Base-by-base conservation (phyloP, 441 rosid species). In the Syzygium malaccense region DNA sequence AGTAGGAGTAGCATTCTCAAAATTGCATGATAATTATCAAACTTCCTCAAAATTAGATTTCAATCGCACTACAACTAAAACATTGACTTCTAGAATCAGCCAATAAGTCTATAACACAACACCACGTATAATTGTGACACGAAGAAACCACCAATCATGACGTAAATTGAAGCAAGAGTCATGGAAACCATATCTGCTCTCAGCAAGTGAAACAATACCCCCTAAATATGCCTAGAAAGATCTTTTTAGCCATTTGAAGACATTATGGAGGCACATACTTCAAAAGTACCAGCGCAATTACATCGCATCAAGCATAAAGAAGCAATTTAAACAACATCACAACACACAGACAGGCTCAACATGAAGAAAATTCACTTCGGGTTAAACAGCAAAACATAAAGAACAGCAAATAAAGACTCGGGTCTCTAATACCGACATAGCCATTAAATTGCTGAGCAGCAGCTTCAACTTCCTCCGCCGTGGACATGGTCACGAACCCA, bases 401-500 rank as follows among this genome's bases (percentile, higher is more conserved):
- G 83, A 37, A 75, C 8, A 41, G 26, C 51, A 45, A 75, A 75
- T 41, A 45, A 45, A 41, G 83, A 41, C 83, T 37, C 5, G 51
- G 51, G 17, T 75, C 48, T 85, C 51, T 20, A 14, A 55, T 7
- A 91, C 98, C 92, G 93, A 98, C 99, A 93, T 95, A 98, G 93
- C 99, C 99, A 95, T 98, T 96, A 92, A 98, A 94, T 68, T 96
- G 98, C 90, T 93, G 95, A 90, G 94, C 95, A 68, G 98, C 99
- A 71, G 97, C 94, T 91, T 96, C 97, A 92, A 92, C 98, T 93
- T 96, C 99, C 49, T 95, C 92, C 13, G 53, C 58, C 28, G 94
- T 87, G 19, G 99, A 95, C 99, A 98, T 98, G 64, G 98, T 96
- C 90, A 97, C 99, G 90, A 98, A 98, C 32, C 96, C 99, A 90